Conservation (phyloP, 495 filamentous ascomycete genomes). For the Aspergillus egyptiacus region DNA sequence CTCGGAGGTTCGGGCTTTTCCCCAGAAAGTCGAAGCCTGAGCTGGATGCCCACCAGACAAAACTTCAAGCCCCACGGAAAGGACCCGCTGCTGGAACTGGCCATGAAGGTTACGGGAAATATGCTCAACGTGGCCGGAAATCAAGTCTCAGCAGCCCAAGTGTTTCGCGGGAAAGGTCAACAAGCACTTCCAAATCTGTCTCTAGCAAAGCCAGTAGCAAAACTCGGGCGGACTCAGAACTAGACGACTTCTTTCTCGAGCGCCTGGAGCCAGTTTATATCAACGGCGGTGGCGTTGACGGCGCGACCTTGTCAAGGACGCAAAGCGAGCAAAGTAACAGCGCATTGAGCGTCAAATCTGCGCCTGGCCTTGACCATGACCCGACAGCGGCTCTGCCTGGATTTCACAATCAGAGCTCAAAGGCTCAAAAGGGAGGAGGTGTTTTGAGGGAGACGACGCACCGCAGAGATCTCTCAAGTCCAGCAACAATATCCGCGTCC, state of each 20-base stretch:
- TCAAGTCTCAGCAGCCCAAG: conserved; percentile 44
- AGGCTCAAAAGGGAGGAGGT: conserved; percentile 16
- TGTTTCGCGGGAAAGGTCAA: conserved; percentile 45
- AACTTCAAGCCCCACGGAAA: conserved; percentile 57
- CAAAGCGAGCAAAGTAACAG: conserved; percentile 59
- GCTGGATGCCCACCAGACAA: conserved; percentile 43
- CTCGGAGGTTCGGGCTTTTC: conserved; percentile 71
- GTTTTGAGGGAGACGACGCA: not conserved
- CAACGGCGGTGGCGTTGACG: conserved; percentile 57
- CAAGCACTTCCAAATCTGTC: conserved; percentile 49
- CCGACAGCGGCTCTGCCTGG: conserved; percentile 19
- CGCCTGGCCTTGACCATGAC: conserved; percentile 19
- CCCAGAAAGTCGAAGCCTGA: conserved; percentile 64
- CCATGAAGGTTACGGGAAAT: conserved; percentile 91
- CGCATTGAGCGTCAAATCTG: conserved; percentile 48
- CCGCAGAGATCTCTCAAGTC: conserved; percentile 5
- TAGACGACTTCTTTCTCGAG: conserved; percentile 66
- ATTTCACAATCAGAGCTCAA: conserved; percentile 33
- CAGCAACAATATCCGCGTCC: not conserved
- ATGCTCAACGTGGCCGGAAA: conserved; percentile 46
- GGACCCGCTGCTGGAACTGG: conserved; percentile 90
- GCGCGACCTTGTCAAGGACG: conserved; percentile 49
- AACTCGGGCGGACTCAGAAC: conserved; percentile 47
- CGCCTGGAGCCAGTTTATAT: conserved; percentile 85
- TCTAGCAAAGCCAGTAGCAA: conserved; percentile 49